Conservation (phyloP, 2,329 filamentous ascomycete species). For the Scedosporium dehoogii region DNA sequence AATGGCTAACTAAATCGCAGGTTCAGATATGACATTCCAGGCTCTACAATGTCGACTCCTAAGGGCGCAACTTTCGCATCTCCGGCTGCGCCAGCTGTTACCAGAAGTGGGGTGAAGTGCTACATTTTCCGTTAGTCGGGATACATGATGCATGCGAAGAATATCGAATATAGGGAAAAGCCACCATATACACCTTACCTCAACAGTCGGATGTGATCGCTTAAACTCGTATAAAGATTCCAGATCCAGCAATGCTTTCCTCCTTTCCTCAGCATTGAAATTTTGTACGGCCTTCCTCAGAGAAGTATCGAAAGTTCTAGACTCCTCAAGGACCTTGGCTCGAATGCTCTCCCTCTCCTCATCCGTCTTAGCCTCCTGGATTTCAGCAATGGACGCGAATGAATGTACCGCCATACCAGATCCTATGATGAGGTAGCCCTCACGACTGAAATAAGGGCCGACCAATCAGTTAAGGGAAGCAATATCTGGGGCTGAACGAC, state of each 20-base stretch:
- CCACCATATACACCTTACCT: not conserved
- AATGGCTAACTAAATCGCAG: not conserved
- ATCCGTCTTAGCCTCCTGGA: not conserved
- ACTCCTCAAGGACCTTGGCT: conserved; percentile 1
- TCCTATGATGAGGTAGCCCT: not conserved
- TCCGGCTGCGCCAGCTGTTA: not conserved
- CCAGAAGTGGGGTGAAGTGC: conserved; percentile 1
- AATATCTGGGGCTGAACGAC: not conserved
- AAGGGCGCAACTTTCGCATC: not conserved
- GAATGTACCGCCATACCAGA: conserved; percentile 1
- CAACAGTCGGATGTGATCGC: not conserved
- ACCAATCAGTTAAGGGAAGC: not conserved
- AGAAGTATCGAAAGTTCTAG: not conserved
- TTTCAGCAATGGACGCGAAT: not conserved
- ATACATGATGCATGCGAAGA: not conserved
- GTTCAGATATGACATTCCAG: conserved; percentile 3
- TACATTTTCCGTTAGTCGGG: not conserved
- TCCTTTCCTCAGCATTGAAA: not conserved
- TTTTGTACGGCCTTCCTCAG: not conserved
- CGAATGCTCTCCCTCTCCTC: not conserved
- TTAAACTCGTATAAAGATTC: not conserved
- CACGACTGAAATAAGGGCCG: not conserved
- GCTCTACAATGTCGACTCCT: not conserved
- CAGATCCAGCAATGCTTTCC: not conserved
- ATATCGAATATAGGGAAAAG: not conserved